Conservation (phyloP, 1,139 yeast genomes). For the Saccharomyces hybrid region DNA sequence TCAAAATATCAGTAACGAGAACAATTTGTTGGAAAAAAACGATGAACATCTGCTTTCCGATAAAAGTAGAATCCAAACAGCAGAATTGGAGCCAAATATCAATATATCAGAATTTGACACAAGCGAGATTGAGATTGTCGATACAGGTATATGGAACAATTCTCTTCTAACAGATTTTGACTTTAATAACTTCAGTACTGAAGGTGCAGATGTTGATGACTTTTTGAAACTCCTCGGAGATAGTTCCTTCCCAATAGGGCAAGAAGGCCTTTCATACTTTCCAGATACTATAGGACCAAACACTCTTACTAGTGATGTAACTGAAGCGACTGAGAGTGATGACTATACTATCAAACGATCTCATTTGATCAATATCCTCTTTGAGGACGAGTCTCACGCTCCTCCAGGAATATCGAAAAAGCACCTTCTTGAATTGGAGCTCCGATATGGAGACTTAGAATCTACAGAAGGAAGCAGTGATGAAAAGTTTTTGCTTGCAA, state of each 20-base stretch:
- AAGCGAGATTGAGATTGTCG: neutral
- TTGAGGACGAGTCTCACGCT: neutral
- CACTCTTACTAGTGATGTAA: neutral
- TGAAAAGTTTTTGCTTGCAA: constrained; percentile 4
- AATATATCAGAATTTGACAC: neutral
- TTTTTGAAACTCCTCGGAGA: too few relatives aligned
- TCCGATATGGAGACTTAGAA: constrained; percentile 1
- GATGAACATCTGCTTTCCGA: neutral
- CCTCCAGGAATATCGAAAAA: neutral
- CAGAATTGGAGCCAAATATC: neutral
- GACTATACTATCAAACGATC: neutral
- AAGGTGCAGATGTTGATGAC: too few relatives aligned
- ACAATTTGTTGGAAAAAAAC: neutral
- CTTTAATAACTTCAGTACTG: too few relatives aligned
- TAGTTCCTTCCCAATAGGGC: neutral
- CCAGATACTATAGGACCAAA: too few relatives aligned
- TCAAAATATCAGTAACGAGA: neutral
- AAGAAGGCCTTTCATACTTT: too few relatives aligned
- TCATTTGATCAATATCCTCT: neutral
- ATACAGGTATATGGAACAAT: neutral
- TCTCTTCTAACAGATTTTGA: neutral
- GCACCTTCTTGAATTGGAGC: neutral
- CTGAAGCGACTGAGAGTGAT: neutral
- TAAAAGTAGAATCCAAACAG: neutral
- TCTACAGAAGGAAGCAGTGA: constrained; percentile 1